phyloP scores from a whole-genome alignment of 192 early-diverging fungal genomes.

The Allomyces javanicus region DNA sequence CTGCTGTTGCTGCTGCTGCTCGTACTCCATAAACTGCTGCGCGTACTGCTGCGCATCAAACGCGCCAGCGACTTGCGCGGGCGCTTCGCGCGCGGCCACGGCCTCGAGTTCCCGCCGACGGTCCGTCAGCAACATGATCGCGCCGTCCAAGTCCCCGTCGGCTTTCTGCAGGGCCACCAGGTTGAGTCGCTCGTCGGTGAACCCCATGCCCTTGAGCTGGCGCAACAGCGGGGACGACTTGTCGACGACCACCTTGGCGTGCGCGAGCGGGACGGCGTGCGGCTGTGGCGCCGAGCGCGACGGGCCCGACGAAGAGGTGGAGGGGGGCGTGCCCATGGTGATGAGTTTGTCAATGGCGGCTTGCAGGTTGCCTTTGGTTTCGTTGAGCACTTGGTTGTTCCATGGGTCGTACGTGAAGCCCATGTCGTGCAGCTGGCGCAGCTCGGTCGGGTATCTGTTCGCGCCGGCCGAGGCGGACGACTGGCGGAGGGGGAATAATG shows the following conservation, averaged over 20 bases:
- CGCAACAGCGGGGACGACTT: constrained; percentile 5
- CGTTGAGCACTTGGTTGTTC: constrained; percentile 45
- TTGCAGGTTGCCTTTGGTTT: constrained; percentile 49
- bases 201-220: constrained; percentile 59
- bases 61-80: neutral
- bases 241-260: neutral
- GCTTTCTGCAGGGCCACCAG: constrained; percentile 46
- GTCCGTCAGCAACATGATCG: constrained; percentile 35
- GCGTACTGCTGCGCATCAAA: neutral
- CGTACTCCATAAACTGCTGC: neutral
- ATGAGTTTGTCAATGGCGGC: constrained; percentile 44
- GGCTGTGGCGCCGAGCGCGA: neutral
- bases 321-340: neutral
- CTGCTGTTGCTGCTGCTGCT: neutral
- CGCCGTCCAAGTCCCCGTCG: constrained; percentile 47
- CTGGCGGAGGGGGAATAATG: neutral
- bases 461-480: constrained; percentile 7
- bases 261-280: neutral
- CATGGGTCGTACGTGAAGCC: constrained; percentile 59
- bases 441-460: constrained; percentile 6
- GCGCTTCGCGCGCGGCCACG: neutral
- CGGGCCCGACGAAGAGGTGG: neutral
- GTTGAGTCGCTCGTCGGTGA: constrained; percentile 45
- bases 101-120: neutral
- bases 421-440: constrained; percentile 41